phyloP scores from a whole-genome alignment of 2,329 filamentous ascomycete genomes.

The Ceratocystis colombiana region DNA sequence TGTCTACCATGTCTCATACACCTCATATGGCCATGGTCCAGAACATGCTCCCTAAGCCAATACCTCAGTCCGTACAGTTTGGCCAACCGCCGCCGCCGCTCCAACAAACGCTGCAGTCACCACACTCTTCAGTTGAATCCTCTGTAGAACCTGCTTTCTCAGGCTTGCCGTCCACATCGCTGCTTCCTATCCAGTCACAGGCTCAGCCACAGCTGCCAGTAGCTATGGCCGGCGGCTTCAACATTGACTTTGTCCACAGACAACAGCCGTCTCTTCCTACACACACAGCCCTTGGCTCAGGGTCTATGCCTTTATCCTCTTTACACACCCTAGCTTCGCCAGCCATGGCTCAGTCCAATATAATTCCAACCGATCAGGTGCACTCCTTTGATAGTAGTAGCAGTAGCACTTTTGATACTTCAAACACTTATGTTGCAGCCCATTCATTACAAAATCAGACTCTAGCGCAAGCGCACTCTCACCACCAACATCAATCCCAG shows the following conservation, averaged over 20 bases:
- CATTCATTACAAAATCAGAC: not conserved
- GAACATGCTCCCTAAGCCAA: conserved; percentile 4
- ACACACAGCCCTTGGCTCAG: not conserved
- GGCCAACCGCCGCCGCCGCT: conserved; percentile 1
- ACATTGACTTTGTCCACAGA: conserved; percentile 20
- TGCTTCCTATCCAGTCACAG: not conserved
- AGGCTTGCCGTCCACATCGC: not conserved
- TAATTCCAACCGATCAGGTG: not conserved
- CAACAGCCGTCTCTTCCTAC: not conserved
- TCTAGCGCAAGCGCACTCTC: not conserved
- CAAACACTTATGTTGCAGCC: not conserved
- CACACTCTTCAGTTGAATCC: not conserved
- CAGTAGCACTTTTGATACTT: not conserved
- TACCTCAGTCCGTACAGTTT: conserved; percentile 3
- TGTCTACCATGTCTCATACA: not conserved
- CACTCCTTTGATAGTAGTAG: not conserved
- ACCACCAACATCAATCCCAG: not conserved
- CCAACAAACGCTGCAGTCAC: not conserved
- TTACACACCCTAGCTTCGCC: not conserved
- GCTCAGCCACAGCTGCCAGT: not conserved
- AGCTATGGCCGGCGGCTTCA: conserved; percentile 12
- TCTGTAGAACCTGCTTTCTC: conserved; percentile 4
- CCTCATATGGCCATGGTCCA: conserved; percentile 1
- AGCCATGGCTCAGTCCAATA: not conserved
- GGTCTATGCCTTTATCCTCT: not conserved